Evolutionary conservation across 2,329 filamentous ascomycete genomes (phyloP), one percentile per base, ranked within the genome.

Genomic region (Sarocladium oryzae): DNA sequence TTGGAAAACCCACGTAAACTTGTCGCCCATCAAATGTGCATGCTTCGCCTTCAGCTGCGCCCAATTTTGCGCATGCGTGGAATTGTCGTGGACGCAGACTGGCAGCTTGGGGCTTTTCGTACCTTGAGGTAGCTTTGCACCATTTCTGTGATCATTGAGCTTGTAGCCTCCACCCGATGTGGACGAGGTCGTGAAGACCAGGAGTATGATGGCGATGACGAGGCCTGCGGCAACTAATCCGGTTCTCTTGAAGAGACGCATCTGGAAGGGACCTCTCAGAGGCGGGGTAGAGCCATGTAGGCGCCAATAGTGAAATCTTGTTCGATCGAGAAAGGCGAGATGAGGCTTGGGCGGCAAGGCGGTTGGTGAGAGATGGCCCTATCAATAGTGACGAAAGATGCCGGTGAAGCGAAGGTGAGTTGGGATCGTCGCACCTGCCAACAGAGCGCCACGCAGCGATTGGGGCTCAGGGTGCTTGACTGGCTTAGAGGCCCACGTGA

Each of bases 1-100:
- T n/a, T n/a, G n/a, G n/a, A n/a, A n/a, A n/a, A 30, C 35, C 56
- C 51, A 62, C 60, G 60, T 62, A 53, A 62, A 62, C 56, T 60
- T 61, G 54, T 62, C 60, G 10, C 55, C 58, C 10, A 50, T 50
- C 35, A 57, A 20, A 4, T 65, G 77, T 50, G 76, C 70, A 69
- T 73, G 69, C 10, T 69, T 73, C 0, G 16, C 26, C 23, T 37
- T 36, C 4, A 49, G 46, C 4, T 15, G 5, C 16, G 30, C 20
- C 46, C 46, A 49, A 4, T 30, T 37, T 3, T 49, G 21, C 15
- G 46, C 46, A n/a, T 49, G 20, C 7, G 46, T 49, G 2, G 30
- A 36, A 28, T 49, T 49, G 2, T 36, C 32, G 33, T 37, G 26
- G 21, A 36, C 18, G 20, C 46, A 49, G n/a, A 32, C 30, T 20